Conservation (phyloP, 1,284 basidiomycete species). For the Golubevia sp. region DNA sequence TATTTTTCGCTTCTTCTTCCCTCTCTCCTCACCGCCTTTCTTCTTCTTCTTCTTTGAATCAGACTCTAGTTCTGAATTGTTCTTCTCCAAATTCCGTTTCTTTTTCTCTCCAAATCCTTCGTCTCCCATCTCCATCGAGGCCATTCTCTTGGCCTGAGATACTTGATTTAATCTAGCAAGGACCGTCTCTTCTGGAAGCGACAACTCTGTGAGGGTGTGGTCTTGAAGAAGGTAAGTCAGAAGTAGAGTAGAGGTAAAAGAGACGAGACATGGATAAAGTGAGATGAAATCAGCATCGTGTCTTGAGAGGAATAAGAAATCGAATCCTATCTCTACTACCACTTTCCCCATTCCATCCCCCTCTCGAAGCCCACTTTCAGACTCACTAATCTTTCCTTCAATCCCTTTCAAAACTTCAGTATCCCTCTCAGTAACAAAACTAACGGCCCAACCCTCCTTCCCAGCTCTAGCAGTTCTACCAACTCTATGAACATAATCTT, state of each 20-base stretch:
- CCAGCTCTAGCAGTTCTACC: conserved; percentile 58
- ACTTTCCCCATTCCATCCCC: too few species aligned
- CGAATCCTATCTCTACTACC: too few species aligned
- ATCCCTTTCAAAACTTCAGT: conserved; percentile 48
- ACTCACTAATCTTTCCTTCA: conserved; percentile 48
- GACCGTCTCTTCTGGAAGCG: conserved; percentile 39
- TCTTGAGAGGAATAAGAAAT: too few species aligned
- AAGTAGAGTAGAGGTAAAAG: background rate
- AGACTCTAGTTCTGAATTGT: conserved; percentile 6
- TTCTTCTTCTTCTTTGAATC: background rate
- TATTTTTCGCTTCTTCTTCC: too few species aligned
- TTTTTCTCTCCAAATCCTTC: conserved; percentile 49
- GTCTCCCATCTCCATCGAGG: conserved; percentile 52
- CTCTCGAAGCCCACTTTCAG: background rate
- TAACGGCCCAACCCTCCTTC: conserved; percentile 43
- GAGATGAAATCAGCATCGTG: background rate
- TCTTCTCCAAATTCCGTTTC: conserved; percentile 49
- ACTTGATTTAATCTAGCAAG: conserved; percentile 48
- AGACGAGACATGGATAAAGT: background rate
- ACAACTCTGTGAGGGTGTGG: background rate
- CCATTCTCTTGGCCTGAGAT: conserved; percentile 50
- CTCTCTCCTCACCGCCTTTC: too few species aligned
- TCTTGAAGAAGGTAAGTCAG: background rate
- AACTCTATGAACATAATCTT: conserved; percentile 59
- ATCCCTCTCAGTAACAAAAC: conserved; percentile 56